Evolutionary conservation across 176 grass and related monocot genomes (phyloP).

Genomic region (Melocanna baccifera): DNA sequence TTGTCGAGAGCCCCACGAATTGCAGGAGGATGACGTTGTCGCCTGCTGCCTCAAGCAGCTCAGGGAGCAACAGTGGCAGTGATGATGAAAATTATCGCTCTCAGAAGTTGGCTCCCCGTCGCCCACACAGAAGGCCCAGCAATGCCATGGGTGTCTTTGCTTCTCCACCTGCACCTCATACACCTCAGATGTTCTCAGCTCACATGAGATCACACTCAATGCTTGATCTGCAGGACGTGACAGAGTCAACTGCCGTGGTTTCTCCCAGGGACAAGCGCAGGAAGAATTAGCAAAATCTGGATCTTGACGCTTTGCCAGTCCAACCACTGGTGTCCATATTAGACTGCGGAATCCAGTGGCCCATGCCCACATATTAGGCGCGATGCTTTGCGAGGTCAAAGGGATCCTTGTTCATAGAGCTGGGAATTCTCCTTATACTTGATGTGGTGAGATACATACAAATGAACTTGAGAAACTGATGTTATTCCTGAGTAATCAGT

Average conservation of each 20-base stretch:
- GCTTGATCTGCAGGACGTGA: slow-evolving; percentile 65
- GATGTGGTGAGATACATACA: slow-evolving; percentile 36
- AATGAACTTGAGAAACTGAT: slow-evolving; percentile 22
- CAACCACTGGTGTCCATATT: slow-evolving; percentile 50
- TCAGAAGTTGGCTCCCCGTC: slow-evolving; percentile 43
- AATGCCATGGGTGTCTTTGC: slow-evolving; percentile 37
- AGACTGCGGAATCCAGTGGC: slow-evolving; percentile 42
- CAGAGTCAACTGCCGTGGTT: slow-evolving; percentile 47
- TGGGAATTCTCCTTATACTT: slow-evolving; percentile 35
- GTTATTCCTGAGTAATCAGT: not conserved
- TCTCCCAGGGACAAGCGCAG: slow-evolving; percentile 61
- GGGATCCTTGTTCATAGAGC: slow-evolving; percentile 20
- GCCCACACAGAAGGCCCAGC: slow-evolving; percentile 42
- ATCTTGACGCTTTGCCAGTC: not conserved
- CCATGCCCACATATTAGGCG: slow-evolving; percentile 3
- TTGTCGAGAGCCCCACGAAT: slow-evolving; percentile 39
- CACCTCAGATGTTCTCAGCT: slow-evolving; percentile 35
- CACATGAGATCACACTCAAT: slow-evolving; percentile 57
- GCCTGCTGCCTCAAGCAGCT: slow-evolving; percentile 53
- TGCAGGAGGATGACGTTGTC: slow-evolving; percentile 47
- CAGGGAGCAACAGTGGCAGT: slow-evolving; percentile 70
- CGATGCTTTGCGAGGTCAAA: slow-evolving; percentile 27
- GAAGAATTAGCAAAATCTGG: slow-evolving; percentile 45
- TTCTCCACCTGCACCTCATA: slow-evolving; percentile 37
- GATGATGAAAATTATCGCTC: slow-evolving; percentile 47